These are phyloP conservation scores for Apiotrichum montevideense DNA, from an alignment of 1,284 basidiomycete genomes.

Conservation along the genomic window DNA sequence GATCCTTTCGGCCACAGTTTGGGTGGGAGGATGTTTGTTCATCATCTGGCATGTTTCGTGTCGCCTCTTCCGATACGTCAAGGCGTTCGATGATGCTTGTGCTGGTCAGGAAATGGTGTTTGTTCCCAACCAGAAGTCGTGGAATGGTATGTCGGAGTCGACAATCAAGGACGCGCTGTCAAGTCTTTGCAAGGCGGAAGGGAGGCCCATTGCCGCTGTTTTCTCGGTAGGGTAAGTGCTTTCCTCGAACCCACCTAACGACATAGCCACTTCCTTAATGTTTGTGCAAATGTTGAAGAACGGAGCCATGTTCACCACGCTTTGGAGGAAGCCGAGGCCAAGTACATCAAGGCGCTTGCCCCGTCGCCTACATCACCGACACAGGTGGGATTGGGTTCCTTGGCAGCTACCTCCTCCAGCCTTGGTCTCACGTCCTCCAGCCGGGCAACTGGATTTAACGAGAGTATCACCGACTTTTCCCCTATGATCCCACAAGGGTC, in stretches of 20 bases:
- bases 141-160: constrained; percentile 61
- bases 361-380: constrained; percentile 10
- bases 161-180: constrained; percentile 13
- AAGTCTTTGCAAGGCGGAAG: not conserved
- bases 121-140: constrained; percentile 53
- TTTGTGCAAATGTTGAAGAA: constrained; percentile 63
- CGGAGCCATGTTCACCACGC: constrained; percentile 65
- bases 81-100: constrained; percentile 59
- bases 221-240: constrained; percentile 63
- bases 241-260: constrained; percentile 1
- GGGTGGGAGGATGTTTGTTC: constrained; percentile 59
- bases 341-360: constrained; percentile 65
- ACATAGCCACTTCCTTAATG: constrained; percentile 58
- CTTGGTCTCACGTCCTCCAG: not conserved
- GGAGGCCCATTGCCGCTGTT: constrained; percentile 61
- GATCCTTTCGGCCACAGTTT: constrained; percentile 56
- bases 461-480: not conserved
- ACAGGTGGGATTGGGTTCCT: not conserved
- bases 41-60: constrained; percentile 63
- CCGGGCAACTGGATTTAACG: no score
- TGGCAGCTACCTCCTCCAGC: not conserved
- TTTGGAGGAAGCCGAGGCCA: constrained; percentile 68
- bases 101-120: constrained; percentile 64
- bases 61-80: constrained; percentile 54
- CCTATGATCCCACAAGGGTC: constrained; percentile 1